Base-by-base conservation (phyloP, 768 basidiomycete genomes). In the Serpula lacrymans region DNA sequence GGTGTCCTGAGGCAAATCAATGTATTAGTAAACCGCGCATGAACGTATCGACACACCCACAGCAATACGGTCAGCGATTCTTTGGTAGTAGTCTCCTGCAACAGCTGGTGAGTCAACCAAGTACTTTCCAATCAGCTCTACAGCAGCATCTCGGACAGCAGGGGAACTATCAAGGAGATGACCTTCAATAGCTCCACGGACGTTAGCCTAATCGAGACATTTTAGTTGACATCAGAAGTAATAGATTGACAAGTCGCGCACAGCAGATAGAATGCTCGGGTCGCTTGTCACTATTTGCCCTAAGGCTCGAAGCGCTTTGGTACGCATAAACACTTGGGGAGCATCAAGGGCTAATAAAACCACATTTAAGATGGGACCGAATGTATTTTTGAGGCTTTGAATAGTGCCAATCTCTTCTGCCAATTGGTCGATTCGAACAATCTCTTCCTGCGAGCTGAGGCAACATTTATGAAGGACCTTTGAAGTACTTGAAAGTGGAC, bases 71-170 rank as follows among this genome's bases (percentile, higher is more conserved):
- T 91, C 88, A 2, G 88, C 81, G 39, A 99, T 88, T 59, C 82
- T 82, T 34, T 75, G 71, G 53, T 94, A 95, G 64, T 98, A 98
- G 51, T 93, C 82, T 3, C 78, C 77, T 0, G 88, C 90, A n/a
- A 98, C 82, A 41, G 83, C 82, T 0, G 91, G 89, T 0, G 84
- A 82, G 46, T 91, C 85, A 25, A 93, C 79, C 71, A 98, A 84
- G 54, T 98, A 95, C 65, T 92, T 95, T n/a, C 96, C 96, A 42
- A 98, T 89, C 42, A 99, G 68, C 55, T 98, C 96, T 11, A 99
- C 89, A 5, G 95, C 93, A 4, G 93, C 92, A 58, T 99, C 96
- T 9, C 96, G 87, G 6, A 99, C 96, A 13, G 88, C 87, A 1
- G 96, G 85, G 1, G 96, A 98, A 48, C 77, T 85, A 51, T 99